Evolutionary conservation across 2,329 filamentous ascomycete species (phyloP).

Genomic region (Cytospora leucostoma): DNA sequence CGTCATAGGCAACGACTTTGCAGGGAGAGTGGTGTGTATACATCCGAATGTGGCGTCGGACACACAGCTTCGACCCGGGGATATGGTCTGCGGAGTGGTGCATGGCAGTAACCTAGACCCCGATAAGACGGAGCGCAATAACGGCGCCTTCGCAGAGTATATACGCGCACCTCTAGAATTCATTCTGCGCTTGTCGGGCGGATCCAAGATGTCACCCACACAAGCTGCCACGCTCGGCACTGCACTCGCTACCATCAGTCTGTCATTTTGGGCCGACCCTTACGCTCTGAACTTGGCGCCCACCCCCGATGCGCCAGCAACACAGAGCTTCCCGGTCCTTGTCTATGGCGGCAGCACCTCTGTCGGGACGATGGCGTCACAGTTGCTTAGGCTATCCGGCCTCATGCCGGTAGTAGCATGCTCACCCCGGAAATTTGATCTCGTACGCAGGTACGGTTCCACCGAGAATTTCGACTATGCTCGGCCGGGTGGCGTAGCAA

Average conservation of each 20-base stretch:
- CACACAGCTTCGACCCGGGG: constrained; percentile 35
- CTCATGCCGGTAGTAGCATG: constrained; percentile 19
- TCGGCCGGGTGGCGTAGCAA: constrained; percentile 43
- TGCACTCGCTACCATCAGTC: not conserved
- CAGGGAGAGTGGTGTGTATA: constrained; percentile 29
- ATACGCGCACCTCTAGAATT: constrained; percentile 35
- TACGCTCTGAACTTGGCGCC: not conserved
- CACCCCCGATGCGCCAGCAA: not conserved
- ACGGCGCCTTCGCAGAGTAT: constrained; percentile 42
- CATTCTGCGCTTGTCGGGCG: constrained; percentile 36
- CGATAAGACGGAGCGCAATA: constrained; percentile 33
- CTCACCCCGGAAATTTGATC: constrained; percentile 50
- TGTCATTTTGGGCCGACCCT: constrained; percentile 1
- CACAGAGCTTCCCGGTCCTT: constrained; percentile 39
- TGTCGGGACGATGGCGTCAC: not conserved
- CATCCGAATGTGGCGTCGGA: constrained; percentile 26
- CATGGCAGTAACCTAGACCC: constrained; percentile 37
- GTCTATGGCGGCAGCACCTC: constrained; percentile 21
- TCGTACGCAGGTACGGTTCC: constrained; percentile 49
- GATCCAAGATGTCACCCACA: constrained; percentile 36
- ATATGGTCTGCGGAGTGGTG: constrained; percentile 40
- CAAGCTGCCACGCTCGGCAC: constrained; percentile 37
- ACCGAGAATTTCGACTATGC: constrained; percentile 53
- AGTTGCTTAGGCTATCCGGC: constrained; percentile 16
- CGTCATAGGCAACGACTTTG: constrained; percentile 31